Conservation (phyloP, 805 yeast species). For the Zygotorulaspora danielsina region DNA sequence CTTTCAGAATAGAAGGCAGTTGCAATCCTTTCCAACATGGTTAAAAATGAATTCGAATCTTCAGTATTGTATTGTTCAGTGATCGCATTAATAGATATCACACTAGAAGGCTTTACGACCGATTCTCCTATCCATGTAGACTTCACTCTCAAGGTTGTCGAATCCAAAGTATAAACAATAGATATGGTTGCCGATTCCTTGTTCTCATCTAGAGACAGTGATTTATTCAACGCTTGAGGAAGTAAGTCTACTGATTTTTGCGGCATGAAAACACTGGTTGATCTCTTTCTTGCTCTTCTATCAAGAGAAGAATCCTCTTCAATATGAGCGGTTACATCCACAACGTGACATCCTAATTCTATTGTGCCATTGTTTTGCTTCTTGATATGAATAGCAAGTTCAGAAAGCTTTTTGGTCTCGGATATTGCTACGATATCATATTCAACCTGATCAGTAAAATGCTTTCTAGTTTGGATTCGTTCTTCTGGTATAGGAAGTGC, state of each 20-base stretch:
- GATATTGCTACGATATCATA: slow-evolving; percentile 35
- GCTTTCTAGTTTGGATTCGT: slow-evolving; percentile 16
- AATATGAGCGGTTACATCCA: slow-evolving; percentile 71
- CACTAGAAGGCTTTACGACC: slow-evolving; percentile 53
- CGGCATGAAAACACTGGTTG: slow-evolving; percentile 82
- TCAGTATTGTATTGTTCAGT: slow-evolving; percentile 18
- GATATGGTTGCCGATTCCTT: slow-evolving; percentile 64
- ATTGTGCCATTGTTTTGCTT: slow-evolving; percentile 50
- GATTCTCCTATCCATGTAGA: slow-evolving; percentile 76
- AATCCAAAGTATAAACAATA: slow-evolving; percentile 75
- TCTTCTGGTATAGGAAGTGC: slow-evolving; percentile 25
- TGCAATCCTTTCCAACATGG: slow-evolving; percentile 23
- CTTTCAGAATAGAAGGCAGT: slow-evolving; percentile 28
- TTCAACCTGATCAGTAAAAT: slow-evolving; percentile 23
- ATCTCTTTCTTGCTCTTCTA: slow-evolving; percentile 84
- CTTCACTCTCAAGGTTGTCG: slow-evolving; percentile 63
- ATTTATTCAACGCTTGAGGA: slow-evolving; percentile 59
- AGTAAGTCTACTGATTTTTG: slow-evolving; percentile 64
- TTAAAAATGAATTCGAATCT: slow-evolving; percentile 12
- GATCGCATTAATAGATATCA: slow-evolving; percentile 20
- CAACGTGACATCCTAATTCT: slow-evolving; percentile 80
- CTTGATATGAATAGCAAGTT: slow-evolving; percentile 80
- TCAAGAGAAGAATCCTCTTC: slow-evolving; percentile 74
- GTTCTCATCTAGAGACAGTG: slow-evolving; percentile 57
- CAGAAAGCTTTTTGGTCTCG: slow-evolving; percentile 42